These are phyloP conservation scores for Trichothecium sympodiale DNA, from an alignment of 2,329 filamentous ascomycete species.

Conservation along the genomic window DNA sequence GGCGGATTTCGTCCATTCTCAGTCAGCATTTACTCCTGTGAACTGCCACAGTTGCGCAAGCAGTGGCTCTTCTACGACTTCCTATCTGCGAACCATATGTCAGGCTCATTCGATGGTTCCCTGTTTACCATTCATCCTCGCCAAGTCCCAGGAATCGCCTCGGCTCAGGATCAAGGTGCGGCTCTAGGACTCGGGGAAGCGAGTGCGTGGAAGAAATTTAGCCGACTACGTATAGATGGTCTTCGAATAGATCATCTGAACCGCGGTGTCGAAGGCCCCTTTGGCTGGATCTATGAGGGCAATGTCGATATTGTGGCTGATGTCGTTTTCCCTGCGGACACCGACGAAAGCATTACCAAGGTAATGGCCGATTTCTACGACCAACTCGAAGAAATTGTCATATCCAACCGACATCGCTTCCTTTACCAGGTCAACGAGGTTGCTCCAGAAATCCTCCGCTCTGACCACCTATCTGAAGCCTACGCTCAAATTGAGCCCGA, in stretches of 20 bases:
- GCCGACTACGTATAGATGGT: conserved; percentile 80
- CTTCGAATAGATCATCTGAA: conserved; percentile 95
- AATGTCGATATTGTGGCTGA: conserved; percentile 95
- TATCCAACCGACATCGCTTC: conserved; percentile 58
- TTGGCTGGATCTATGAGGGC: conserved; percentile 96
- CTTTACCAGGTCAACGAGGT: conserved; percentile 35
- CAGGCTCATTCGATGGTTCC: conserved; percentile 87
- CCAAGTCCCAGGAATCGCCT: conserved; percentile 72
- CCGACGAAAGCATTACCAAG: conserved; percentile 80
- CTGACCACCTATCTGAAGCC: conserved; percentile 21
- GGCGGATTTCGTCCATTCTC: conserved; percentile 86
- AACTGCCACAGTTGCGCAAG: conserved; percentile 83
- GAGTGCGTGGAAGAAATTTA: conserved; percentile 90
- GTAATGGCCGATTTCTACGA: conserved; percentile 98
- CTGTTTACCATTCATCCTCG: conserved; percentile 94
- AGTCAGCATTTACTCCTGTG: conserved; percentile 91
- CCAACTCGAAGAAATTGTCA: conserved; percentile 85
- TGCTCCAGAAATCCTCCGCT: conserved; percentile 15
- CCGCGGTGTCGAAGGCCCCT: conserved; percentile 81
- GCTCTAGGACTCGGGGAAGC: conserved; percentile 48
- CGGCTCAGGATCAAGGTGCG: conserved; percentile 43
- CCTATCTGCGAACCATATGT: conserved; percentile 89
- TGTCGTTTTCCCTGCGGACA: conserved; percentile 84
- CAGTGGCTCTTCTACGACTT: conserved; percentile 99
- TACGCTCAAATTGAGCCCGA: conserved; percentile 8